Evolutionary conservation across 2,329 filamentous ascomycete species (phyloP).

Genomic region (Lachnellula willkommii): DNA sequence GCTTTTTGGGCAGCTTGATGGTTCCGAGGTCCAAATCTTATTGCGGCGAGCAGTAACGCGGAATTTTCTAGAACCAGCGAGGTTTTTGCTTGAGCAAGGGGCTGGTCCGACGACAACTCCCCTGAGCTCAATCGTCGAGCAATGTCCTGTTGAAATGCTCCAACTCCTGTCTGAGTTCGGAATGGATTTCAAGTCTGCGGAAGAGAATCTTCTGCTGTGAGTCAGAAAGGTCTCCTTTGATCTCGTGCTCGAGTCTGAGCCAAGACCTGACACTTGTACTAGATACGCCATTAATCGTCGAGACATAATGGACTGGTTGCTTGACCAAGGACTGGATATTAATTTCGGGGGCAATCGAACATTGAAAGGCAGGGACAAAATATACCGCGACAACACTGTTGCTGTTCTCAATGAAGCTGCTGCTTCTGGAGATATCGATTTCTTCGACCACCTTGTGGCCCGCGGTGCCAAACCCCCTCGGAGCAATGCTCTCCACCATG

Average conservation of each 20-base stretch:
- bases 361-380: background rate
- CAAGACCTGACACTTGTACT: background rate
- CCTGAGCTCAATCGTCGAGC: background rate
- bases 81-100: constrained; percentile 1
- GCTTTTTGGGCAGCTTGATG: background rate
- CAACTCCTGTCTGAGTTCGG: background rate
- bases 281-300: background rate
- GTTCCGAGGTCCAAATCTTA: background rate
- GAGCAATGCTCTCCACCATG: constrained; percentile 6
- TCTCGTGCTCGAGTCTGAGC: too few relatives aligned
- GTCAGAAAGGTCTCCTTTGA: background rate
- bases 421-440: constrained; percentile 2
- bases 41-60: background rate
- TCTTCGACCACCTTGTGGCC: constrained; percentile 8
- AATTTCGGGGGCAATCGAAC: background rate
- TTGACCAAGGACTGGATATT: constrained; percentile 11
- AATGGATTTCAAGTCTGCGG: background rate
- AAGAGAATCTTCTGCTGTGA: background rate
- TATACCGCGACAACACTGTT: constrained; percentile 4
- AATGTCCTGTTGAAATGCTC: background rate
- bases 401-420: constrained; percentile 7
- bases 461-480: constrained; percentile 2
- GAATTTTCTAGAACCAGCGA: background rate
- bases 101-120: background rate
- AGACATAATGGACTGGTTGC: constrained; percentile 9